Percentiles rank a stretch among this genome's conserved stretches.
Evolutionary conservation across 805 yeast species (phyloP).

Genomic region (Tanozyma kutaoensis): DNA sequence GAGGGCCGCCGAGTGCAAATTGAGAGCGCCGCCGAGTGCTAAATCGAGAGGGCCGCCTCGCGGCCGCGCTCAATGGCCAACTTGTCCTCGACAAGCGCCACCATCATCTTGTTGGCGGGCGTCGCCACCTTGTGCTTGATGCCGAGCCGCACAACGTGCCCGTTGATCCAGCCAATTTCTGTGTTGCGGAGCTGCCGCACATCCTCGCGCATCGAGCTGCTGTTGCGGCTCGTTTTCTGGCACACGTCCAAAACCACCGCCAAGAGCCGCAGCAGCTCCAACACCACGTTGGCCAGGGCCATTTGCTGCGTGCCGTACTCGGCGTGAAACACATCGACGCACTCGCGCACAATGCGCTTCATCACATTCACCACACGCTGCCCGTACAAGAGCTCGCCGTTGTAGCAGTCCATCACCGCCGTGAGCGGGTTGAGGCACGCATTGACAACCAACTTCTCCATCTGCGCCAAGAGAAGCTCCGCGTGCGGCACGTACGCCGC

Average conservation of each 20-base stretch:
- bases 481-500: constrained; percentile 21
- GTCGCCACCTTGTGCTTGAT: constrained; percentile 26
- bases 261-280: constrained; percentile 23
- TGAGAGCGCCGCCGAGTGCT: no score
- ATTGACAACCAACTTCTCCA: constrained; percentile 68
- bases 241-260: constrained; percentile 18
- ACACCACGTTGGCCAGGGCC: constrained; percentile 13
- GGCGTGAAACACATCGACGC: constrained; percentile 25
- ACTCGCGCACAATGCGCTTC: constrained; percentile 30
- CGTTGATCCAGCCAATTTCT: constrained; percentile 78
- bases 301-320: constrained; percentile 11
- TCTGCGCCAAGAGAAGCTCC: constrained; percentile 40
- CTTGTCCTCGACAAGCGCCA: constrained; percentile 33
- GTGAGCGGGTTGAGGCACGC: constrained; percentile 78
- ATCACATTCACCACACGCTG: constrained; percentile 20
- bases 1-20: no score
- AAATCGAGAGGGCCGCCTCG: constrained; percentile 8
- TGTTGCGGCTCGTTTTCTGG: constrained; percentile 37
- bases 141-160: constrained; percentile 55
- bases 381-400: constrained; percentile 54
- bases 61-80: constrained; percentile 15
- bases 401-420: constrained; percentile 60
- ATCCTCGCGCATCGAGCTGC: constrained; percentile 66
- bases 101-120: constrained; percentile 29
- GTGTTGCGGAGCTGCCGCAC: constrained; percentile 39